Evolutionary conservation across 352 stramenopile species (phyloP), one percentile per base, ranked within the genome.

Genomic region (Pythium rhizo-oryzae): DNA sequence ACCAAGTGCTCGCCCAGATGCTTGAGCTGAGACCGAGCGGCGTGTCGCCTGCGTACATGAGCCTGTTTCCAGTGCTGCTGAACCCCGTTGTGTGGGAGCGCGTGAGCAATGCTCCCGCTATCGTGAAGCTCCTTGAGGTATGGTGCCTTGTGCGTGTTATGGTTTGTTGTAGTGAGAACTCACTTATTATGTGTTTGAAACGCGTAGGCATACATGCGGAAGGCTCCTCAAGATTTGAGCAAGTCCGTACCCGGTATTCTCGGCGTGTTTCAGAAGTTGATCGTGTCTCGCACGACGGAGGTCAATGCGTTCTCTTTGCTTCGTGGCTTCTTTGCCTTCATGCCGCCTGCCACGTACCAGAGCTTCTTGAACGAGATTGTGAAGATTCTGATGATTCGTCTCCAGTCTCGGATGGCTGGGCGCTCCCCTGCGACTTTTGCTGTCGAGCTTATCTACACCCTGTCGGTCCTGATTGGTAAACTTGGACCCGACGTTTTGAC

Each of bases 1-100:
- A 99, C 75, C 98, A 99, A 76, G 86, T 99, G n/a, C 76, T 99
- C 21, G 97, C 97, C 1, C 97, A 99, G 77, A 94, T 99, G 67
- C 84, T 99, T 30, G 97, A 99, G 62, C 93, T 99, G 54, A 85
- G 94, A 74, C 87, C 92, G 43, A 85, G 81, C 30, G 90, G 86
- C 13, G 76, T 97, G 7, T 98, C 91, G 2, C 70, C 90, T n/a
- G 93, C 94, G 16, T 99, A 99, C 81, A 93, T 88, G 67, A 96
- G 76, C 41, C 89, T 99, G 59, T 99, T 99, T 64, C 83, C 90
- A 24, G 88, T 97, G 33, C 75, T 99, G 25, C 73, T 99, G 39
- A 97, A 88, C 41, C 96, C 97, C 21, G 78, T 82, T 16, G 66
- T 99, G 18, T 99, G 98, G 98, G 97, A 99, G 65, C 83, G 91